Base-by-base conservation (phyloP, 345 rosid genomes). In the Moringa oleifera region DNA sequence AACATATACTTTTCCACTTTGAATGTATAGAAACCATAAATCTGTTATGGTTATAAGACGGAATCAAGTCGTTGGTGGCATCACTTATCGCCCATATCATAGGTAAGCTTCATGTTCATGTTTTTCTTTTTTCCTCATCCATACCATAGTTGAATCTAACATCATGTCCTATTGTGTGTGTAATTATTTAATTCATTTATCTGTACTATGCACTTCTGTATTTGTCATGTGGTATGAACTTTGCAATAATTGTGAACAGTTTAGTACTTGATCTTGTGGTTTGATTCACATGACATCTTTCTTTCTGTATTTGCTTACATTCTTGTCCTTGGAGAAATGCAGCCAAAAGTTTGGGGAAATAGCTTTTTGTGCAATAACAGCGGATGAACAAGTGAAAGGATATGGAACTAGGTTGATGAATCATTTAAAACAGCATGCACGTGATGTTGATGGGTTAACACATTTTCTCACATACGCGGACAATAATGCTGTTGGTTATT, bases 341-440 rank as follows among this genome's bases (percentile, higher is more conserved):
- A 95, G 99, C 75, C 99, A 95, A 73, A 95, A 69, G 83, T 95
- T 95, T 74, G 99, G 98, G 64, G 99, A 95, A 79, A 95, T 95
- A 75, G 99, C 99, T 60, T 95, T 95, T 78, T 95, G 98, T 79
- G 99, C 99, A 69, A 95, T 95, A 72, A 91, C 97, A 20, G 93
- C 99, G 24, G 99, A 95, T 80, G 99, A 95, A 78, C 99, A 95
- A 91, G 99, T 95, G 20, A 95, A 91, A 81, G 99, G 99, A 68
- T 95, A 91, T 68, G 98, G 99, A 36, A 91, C 99, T 23, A 91
- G 98, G 80, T 74, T 95, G 83, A 95, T 95, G 99, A 95, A 95
- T 84, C 96, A 95, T 80, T 77, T 95, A 78, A 95, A 95, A 75
- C 89, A 91, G 75, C 89, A 95, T 70, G 98, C 98, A 20, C 96